A percentile compares a stretch with the other conserved stretches of the same genome.
These are phyloP conservation scores for Mallotus nudiflorus DNA, from an alignment of 345 rosid genomes.

Conservation along the genomic window DNA sequence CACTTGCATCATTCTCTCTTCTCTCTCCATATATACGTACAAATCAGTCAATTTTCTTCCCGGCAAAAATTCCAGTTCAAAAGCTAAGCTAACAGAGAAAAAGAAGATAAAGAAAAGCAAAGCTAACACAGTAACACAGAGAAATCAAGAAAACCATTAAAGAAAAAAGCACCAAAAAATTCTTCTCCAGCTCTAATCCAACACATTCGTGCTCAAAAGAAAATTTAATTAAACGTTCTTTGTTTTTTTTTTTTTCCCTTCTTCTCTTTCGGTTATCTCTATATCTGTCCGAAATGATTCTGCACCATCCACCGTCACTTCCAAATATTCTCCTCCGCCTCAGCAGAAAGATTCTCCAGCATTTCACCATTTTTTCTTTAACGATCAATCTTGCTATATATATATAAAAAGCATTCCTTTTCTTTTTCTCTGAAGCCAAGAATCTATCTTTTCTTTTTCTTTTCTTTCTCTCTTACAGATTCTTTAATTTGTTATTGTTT, in stretches of 20 bases:
- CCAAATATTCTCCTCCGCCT: constrained; percentile 35
- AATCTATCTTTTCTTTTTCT: constrained; percentile 48
- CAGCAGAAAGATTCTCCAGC: constrained; percentile 42
- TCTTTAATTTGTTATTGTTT: constrained; percentile 29
- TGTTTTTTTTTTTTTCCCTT: too few relatives aligned
- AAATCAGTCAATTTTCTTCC: neutral
- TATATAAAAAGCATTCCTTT: constrained; percentile 25
- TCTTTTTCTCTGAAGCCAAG: constrained; percentile 69
- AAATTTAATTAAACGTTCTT: too few relatives aligned
- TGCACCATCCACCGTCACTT: constrained; percentile 22
- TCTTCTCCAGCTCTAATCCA: constrained; percentile 12
- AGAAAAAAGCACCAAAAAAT: neutral
- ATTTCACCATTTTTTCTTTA: neutral
- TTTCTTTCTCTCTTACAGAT: constrained; percentile 38
- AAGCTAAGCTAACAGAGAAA: neutral
- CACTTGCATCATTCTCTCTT: too few relatives aligned
- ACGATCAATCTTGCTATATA: constrained; percentile 6
- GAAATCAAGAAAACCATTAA: neutral
- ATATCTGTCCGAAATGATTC: neutral
- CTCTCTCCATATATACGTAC: too few relatives aligned
- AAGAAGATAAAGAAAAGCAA: neutral
- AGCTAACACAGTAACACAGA: neutral
- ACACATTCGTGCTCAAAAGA: constrained; percentile 5
- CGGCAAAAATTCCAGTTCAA: constrained; percentile 6
- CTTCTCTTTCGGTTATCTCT: neutral